Base-by-base conservation (phyloP, 2,329 filamentous ascomycete genomes). In the Waltergamsia citrina region DNA sequence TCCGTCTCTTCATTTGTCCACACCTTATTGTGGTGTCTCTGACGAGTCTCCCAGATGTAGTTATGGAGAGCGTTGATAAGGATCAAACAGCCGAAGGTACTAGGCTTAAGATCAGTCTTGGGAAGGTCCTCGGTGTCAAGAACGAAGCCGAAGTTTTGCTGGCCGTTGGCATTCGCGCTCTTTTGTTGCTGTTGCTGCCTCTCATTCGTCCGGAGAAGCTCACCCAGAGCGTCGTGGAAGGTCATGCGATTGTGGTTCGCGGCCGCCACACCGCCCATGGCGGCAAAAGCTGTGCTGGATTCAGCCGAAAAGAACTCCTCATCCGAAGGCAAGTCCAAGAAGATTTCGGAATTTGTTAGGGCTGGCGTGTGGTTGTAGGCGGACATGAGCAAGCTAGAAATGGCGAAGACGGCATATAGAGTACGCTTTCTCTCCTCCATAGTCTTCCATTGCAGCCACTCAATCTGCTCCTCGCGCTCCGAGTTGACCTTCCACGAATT, bases 21-120 rank as follows among this genome's bases (percentile, higher is more conserved):
- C 32, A 86, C 69, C 41, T 86, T 81, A 46, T 84, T 87, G 46
- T 88, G 81, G 46, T 95, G 88, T 34, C 87, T 71, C 57, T 94
- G 88, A 17, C 90, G 74, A 0, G 88, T 95, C 59, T 96, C 90
- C 92, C 92, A 96, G 29, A 96, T 95, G 56, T 94, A 95, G 47
- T 95, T 95, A 60, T 96, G 92, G 17, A 96, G 67, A 4, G 92
- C 88, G 51, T 94, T 90, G 53, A 96, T 95, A 41, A 98, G 63
- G 6, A 95, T 73, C 20, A 95, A 67, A 52, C 87, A 94, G 7
- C 90, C 92, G 53, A 94, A 94, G 0, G 87, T 88, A 59, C 90
- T 95, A 1, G 87, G 86, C 43, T 74, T 77, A 31, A 92, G 65
- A 22, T 85, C 78, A 34, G 67, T 77, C 42, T 71, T 65, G 2